Conservation (phyloP, 1,284 basidiomycete species). For the Austroboletus niveus region DNA sequence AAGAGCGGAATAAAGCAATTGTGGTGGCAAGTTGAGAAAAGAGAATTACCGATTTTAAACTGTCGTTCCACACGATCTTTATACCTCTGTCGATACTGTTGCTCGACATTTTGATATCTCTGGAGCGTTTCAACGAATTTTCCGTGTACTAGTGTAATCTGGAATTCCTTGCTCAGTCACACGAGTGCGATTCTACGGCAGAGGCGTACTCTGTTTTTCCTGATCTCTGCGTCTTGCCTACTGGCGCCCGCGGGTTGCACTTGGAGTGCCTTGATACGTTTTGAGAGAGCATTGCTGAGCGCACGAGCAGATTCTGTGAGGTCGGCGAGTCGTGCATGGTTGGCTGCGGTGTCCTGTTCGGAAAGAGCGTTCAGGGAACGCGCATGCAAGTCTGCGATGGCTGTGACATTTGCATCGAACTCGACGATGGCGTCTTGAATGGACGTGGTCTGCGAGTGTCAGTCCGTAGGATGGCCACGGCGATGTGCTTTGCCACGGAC, state of each 20-base stretch:
- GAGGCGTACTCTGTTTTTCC: constrained; percentile 64
- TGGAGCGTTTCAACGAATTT: constrained; percentile 72
- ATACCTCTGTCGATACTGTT: constrained; percentile 80
- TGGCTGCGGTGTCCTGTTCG: constrained; percentile 44
- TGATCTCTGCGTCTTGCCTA: constrained; percentile 56
- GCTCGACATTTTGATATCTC: constrained; percentile 82
- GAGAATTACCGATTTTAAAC: constrained; percentile 72
- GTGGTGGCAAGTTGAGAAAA: background rate
- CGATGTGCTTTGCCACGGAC: constrained; percentile 12
- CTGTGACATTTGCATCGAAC: constrained; percentile 55
- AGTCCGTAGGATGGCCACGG: background rate
- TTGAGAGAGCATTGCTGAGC: constrained; percentile 62
- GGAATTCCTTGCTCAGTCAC: background rate
- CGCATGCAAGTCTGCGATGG: constrained; percentile 57
- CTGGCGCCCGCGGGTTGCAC: constrained; percentile 33
- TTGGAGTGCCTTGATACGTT: constrained; percentile 61
- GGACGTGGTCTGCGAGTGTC: constrained; percentile 41
- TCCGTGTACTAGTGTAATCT: constrained; percentile 55
- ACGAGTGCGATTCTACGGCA: constrained; percentile 19
- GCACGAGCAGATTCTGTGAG: constrained; percentile 63
- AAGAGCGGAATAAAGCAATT: background rate
- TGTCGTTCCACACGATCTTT: constrained; percentile 86
- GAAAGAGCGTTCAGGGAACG: constrained; percentile 59
- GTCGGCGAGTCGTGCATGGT: constrained; percentile 49
- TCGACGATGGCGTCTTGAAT: constrained; percentile 60